These are phyloP conservation scores for Thalassiosira profunda DNA, from an alignment of 108 stramenopile genomes.

Conservation along the genomic window DNA sequence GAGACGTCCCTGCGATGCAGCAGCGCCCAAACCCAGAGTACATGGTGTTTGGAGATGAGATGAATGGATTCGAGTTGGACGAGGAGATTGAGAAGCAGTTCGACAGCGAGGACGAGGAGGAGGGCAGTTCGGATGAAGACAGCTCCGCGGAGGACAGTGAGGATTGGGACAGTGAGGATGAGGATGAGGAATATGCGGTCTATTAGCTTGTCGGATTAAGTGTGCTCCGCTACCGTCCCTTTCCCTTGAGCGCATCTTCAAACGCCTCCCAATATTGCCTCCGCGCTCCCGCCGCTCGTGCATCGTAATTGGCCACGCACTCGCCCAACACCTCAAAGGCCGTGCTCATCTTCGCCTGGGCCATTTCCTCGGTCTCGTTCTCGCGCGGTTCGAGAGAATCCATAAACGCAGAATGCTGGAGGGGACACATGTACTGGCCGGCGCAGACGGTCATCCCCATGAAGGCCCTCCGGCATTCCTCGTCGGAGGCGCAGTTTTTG, in stretches of 20 bases:
- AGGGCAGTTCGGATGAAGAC: too few species aligned
- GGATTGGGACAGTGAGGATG: too few species aligned
- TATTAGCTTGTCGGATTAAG: too few species aligned
- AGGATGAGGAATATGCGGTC: too few species aligned
- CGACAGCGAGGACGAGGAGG: too few species aligned
- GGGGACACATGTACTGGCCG: constrained; percentile 80
- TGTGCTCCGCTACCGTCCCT: too few species aligned
- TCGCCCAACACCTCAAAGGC: constrained; percentile 70
- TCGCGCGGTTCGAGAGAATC: constrained; percentile 37
- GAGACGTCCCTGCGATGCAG: too few species aligned
- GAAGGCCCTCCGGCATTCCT: constrained; percentile 74
- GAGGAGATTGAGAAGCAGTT: too few species aligned
- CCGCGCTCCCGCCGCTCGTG: constrained; percentile 55
- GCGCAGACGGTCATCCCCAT: constrained; percentile 92
- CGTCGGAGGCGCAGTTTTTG: constrained; percentile 62
- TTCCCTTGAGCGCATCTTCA: constrained; percentile 11
- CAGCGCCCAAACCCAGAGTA: too few species aligned
- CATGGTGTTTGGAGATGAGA: too few species aligned
- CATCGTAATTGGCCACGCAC: constrained; percentile 67
- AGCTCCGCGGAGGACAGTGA: too few species aligned
- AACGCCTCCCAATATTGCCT: constrained; percentile 63
- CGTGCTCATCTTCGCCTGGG: constrained; percentile 63
- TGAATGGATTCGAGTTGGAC: too few species aligned
- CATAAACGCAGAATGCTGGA: constrained; percentile 71
- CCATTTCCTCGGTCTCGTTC: constrained; percentile 38